Conservation (phyloP, 768 basidiomycete species). For the Mycena galopus region DNA sequence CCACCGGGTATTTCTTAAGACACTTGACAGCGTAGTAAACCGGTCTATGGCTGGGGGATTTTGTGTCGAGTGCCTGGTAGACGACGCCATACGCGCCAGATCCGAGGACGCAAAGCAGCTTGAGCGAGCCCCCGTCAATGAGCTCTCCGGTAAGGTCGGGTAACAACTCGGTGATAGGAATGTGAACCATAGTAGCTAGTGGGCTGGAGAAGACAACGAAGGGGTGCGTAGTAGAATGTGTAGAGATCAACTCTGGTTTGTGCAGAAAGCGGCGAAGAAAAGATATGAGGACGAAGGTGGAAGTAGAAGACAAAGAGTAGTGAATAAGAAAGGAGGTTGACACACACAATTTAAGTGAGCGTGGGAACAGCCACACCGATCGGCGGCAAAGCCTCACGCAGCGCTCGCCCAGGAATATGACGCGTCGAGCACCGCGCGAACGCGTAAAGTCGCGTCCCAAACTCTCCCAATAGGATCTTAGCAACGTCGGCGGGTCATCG, state of each 20-base stretch:
- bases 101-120: conserved; percentile 75
- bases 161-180: conserved; percentile 52
- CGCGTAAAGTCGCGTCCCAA: conserved; percentile 21
- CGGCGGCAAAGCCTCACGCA: neutral
- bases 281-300: neutral
- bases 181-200: conserved; percentile 57
- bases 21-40: conserved; percentile 82
- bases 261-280: conserved; percentile 10
- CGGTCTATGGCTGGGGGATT: conserved; percentile 51
- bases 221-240: conserved; percentile 30
- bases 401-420: neutral
- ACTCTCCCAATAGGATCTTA: neutral
- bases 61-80: conserved; percentile 74
- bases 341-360: conserved; percentile 1
- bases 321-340: conserved; percentile 6
- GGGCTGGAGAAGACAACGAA: conserved; percentile 36
- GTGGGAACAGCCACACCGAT: neutral
- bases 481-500: neutral
- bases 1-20: conserved; percentile 68
- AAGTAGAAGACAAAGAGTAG: conserved; percentile 15
- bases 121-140: conserved; percentile 64
- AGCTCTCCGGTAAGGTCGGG: conserved; percentile 64
- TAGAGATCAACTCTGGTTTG: conserved; percentile 34
- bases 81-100: conserved; percentile 84
- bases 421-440: conserved; percentile 11